Conservation (phyloP, 2,329 filamentous ascomycete species). For the Fusarium sublunatum region DNA sequence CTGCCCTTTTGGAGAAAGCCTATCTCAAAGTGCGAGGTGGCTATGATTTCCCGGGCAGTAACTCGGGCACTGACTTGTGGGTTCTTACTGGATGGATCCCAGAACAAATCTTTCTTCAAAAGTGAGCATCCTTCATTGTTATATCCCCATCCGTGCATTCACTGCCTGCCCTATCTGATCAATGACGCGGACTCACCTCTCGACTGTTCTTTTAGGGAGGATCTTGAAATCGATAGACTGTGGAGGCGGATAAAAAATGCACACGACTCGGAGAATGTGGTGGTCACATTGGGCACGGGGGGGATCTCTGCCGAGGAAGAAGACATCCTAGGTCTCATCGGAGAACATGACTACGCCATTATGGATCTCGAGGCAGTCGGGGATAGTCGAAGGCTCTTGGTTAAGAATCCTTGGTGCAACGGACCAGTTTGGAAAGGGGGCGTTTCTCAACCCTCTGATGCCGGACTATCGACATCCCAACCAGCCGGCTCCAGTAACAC, state of each 20-base stretch:
- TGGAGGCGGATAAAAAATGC: conserved; percentile 82
- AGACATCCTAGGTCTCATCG: conserved; percentile 81
- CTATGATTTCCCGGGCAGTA: conserved; percentile 97
- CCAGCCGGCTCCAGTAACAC: conserved; percentile 18
- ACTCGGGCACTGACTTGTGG: conserved; percentile 94
- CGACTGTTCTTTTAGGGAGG: conserved; percentile 66
- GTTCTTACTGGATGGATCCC: conserved; percentile 96
- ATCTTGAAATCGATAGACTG: conserved; percentile 77
- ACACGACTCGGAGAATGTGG: conserved; percentile 81
- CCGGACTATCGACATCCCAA: neutral
- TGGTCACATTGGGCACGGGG: conserved; percentile 91
- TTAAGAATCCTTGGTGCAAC: conserved; percentile 97
- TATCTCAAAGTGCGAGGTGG: conserved; percentile 95
- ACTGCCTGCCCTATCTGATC: neutral
- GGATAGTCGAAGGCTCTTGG: conserved; percentile 74
- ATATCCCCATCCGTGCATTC: neutral
- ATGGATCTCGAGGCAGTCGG: conserved; percentile 76
- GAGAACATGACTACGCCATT: conserved; percentile 94
- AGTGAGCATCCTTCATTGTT: conserved; percentile 54
- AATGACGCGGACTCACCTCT: conserved; percentile 13
- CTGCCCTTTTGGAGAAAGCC: conserved; percentile 92
- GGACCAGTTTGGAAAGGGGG: conserved; percentile 76
- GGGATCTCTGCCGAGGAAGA: conserved; percentile 82
- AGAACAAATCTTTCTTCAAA: conserved; percentile 91
- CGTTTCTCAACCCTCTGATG: neutral